Evolutionary conservation across 208 protist species (phyloP), one percentile per base, ranked within the genome.

Genomic region (Trichomonas tenax): DNA sequence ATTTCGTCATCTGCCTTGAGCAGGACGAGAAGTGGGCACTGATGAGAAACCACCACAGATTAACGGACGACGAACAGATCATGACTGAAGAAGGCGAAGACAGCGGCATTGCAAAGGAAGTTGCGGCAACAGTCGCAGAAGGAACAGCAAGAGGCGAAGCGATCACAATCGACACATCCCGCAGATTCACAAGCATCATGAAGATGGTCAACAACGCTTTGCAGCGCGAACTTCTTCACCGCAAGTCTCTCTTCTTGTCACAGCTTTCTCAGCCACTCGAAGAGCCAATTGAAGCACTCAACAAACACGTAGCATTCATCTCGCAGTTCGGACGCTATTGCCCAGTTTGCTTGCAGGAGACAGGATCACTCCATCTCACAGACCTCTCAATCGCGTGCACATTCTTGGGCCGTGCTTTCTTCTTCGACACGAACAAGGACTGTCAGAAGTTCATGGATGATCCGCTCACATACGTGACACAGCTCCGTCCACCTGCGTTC

Each of bases 321-420:
- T 93, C 86, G 2, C 86, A 93, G 46, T 93, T 93, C 38, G 86
- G 86, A 11, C 40, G 86, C 11, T 93, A 93, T 93, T 93, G 86
- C 31, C 86, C 86, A 34, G 44, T 93, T 21, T 93, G 86, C 31
- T 51, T 93, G n/a, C 17, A 93, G 4, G 44, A 93, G 17, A 93
- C 40, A 93, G 86, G 86, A 2, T 38, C 11, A 48, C 86, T 93
- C 36, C 15, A 48, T 38, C n/a, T 93, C 4, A 51, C 86, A 40
- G 36, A 93, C 38, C 44, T 34, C 4, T 48, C 15, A 15, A 51
- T 48, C 31, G 40, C n/a, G 3, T 48, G 40, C 17, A 93, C 15
- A 38, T 93, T 93, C 31, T 31, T 93, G 21, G 44, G 86, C 17
- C 6, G 86, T 0, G 14, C 44, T 34, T 93, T 93, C 86, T 93